phyloP scores from a whole-genome alignment of 352 stramenopile species.

The Phytophthora boehmeriae region DNA sequence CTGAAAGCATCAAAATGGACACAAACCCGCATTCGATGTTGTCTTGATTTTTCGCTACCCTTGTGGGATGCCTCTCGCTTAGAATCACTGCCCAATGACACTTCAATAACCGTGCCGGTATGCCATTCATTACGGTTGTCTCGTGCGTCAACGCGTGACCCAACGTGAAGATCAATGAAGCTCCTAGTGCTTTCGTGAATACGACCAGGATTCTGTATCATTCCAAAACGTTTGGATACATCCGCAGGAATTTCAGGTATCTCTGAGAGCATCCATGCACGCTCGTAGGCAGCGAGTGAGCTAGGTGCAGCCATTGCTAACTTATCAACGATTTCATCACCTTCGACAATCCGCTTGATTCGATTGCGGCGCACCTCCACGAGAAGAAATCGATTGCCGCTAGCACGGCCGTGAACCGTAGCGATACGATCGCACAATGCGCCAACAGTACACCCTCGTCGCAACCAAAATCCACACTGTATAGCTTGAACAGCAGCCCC shows the following conservation, averaged over 20 bases:
- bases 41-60: conserved; percentile 10
- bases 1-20: conserved; percentile 80
- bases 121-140: conserved; percentile 67
- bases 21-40: conserved; percentile 34
- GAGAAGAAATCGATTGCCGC: conserved; percentile 64
- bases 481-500: conserved; percentile 23
- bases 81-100: conserved; percentile 13
- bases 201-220: background rate
- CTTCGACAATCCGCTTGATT: conserved; percentile 78
- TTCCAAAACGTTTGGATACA: conserved; percentile 20
- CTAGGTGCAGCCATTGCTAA: conserved; percentile 43
- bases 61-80: conserved; percentile 4
- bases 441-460: conserved; percentile 46
- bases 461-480: conserved; percentile 60
- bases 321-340: conserved; percentile 59
- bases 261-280: conserved; percentile 67
- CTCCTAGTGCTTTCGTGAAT: conserved; percentile 15
- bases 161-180: conserved; percentile 58
- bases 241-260: conserved; percentile 48
- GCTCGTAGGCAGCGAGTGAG: conserved; percentile 70
- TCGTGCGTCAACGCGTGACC: conserved; percentile 62
- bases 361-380: conserved; percentile 70
- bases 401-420: conserved; percentile 27
- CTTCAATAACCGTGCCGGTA: conserved; percentile 61
- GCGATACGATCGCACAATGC: conserved; percentile 60